phyloP scores from a whole-genome alignment of 495 filamentous ascomycete species.

The Neurospora sp. region DNA sequence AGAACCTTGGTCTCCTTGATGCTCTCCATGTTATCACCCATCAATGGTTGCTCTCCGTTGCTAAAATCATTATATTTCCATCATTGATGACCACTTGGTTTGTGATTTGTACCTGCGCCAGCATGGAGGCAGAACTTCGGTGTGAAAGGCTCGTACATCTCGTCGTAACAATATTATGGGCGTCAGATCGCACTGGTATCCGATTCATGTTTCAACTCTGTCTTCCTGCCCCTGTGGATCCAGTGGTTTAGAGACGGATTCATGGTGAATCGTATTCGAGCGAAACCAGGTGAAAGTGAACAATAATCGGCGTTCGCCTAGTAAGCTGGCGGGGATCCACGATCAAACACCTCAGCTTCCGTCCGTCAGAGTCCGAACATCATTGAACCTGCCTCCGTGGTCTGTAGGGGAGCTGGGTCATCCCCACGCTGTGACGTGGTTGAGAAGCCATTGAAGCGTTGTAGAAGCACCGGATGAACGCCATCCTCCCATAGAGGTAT shows the following conservation, averaged over 20 bases:
- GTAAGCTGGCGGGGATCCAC: background rate
- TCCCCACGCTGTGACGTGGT: background rate
- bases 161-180: background rate
- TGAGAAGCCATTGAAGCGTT: background rate
- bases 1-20: background rate
- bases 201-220: background rate
- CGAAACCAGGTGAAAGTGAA: background rate
- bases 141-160: background rate
- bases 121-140: background rate
- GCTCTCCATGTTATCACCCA: background rate
- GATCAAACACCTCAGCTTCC: background rate
- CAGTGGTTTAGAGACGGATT: background rate
- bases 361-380: background rate
- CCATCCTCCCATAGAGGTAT: background rate
- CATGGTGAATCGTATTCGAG: background rate
- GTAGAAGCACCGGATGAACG: background rate
- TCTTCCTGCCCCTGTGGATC: background rate
- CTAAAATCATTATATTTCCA: no score
- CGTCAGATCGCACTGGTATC: background rate
- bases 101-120: background rate
- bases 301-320: background rate
- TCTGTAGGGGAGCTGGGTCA: background rate
- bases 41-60: no score
- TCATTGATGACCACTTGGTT: background rate
- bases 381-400: background rate